These are phyloP conservation scores for Curvularia lunata DNA, from an alignment of 2,329 filamentous ascomycete species.

Conservation along the genomic window DNA sequence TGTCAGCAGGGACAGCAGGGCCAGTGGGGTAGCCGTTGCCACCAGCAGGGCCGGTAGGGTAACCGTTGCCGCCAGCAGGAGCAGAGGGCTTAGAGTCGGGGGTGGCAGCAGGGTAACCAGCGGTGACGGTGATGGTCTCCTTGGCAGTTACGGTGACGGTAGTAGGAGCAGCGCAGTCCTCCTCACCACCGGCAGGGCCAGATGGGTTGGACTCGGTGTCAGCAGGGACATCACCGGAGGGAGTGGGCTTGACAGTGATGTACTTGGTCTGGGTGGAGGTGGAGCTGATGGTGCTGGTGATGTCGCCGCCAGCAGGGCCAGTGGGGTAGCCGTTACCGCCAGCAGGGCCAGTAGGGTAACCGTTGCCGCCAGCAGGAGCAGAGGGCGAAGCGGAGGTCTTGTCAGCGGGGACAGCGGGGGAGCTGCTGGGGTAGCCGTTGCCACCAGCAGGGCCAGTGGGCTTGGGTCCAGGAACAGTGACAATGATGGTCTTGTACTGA, in stretches of 20 bases:
- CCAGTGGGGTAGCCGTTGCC: conserved; percentile 14
- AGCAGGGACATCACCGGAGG: conserved; percentile 9
- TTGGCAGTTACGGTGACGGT: conserved; percentile 48
- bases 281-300: conserved; percentile 47
- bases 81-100: neutral
- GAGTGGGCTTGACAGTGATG: conserved; percentile 34
- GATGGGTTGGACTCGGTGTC: conserved; percentile 5
- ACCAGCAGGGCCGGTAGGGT: conserved; percentile 4
- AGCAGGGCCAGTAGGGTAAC: conserved; percentile 6
- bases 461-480: conserved; percentile 26
- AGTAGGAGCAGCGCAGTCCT: conserved; percentile 40
- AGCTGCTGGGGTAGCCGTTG: too few relatives aligned
- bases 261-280: conserved; percentile 44
- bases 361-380: neutral
- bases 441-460: conserved; percentile 6
- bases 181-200: conserved; percentile 19
- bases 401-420: conserved; percentile 9
- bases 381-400: conserved; percentile 15
- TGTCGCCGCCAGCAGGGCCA: conserved; percentile 12
- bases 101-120: conserved; percentile 22
- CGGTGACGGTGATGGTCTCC: conserved; percentile 49
- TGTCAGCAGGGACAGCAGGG: conserved; percentile 14
- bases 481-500: conserved; percentile 41
- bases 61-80: neutral
- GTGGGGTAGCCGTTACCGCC: conserved; percentile 13